Base-by-base conservation (phyloP, 1,284 basidiomycete species). In the Irpex sp. region DNA sequence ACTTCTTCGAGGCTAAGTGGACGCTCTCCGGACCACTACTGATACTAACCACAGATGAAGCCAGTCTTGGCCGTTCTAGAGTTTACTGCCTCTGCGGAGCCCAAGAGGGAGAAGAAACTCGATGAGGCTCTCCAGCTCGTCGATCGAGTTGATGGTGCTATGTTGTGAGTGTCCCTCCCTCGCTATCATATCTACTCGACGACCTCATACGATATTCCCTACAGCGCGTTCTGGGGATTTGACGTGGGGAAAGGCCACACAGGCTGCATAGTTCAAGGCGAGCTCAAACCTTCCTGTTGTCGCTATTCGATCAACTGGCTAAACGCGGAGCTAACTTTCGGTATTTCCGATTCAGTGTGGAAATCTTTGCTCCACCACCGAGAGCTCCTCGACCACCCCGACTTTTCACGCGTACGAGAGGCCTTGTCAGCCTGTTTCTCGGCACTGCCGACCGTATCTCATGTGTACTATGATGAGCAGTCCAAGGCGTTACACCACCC, bases 401-500 rank as follows among this genome's bases (percentile, higher is more conserved):
- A 42, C 21, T 54, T 59, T 33, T 16, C 33, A 14, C n/a, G 23
- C n/a, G 39, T 58, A 18, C 48, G 58, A 14, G 21, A 42, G 4
- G 58, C 28, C 18, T 54, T 59, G n/a, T 23, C 49, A 36, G 21
- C 49, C 3, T 54, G 58, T n/a, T 39, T 59, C 51, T 42, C 58
- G 28, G 28, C 19, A 9, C 8, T 14, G 8, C 35, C 58, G 10
- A n/a, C 58, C 14, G 35, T 59, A 19, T 36, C 49, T 21, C 58
- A 45, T 33, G 51, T 59, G n/a, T 36, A 33, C 9, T 54, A 19
- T 19, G 51, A 52, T 9, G 19, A 23, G 16, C 8, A 59, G 18
- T 53, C 36, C 14, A 54, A 5, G 9, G 51, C 51, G 18, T 1
- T 54, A 28, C 14, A 36, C 49, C 58, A 59, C 35, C 58, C 58